Evolutionary conservation across 306 rosid genomes (phyloP).

Genomic region (Casuarina equisetifolia): DNA sequence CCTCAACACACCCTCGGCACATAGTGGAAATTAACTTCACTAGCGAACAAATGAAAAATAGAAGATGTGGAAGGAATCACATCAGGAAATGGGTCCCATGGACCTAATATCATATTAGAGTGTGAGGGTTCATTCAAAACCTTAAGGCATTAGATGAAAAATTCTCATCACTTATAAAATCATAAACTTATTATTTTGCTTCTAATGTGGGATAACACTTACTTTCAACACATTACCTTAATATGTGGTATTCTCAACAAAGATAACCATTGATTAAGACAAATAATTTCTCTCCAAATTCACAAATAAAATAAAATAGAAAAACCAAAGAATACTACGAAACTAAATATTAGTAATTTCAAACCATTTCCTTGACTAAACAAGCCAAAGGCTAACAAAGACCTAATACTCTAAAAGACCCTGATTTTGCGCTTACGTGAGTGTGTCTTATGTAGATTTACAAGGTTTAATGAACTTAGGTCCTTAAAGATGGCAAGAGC

Average conservation of each 20-base stretch:
- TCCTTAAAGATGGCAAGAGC: slow-evolving; percentile 79
- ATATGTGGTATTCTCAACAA: not conserved
- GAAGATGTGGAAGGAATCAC: too few relatives aligned
- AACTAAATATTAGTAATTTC: not conserved
- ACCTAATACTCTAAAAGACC: not conserved
- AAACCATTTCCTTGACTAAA: slow-evolving; percentile 2
- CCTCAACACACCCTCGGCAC: too few relatives aligned
- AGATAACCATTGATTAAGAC: not conserved
- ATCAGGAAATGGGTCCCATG: too few relatives aligned
- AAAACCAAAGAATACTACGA: not conserved
- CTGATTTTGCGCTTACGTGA: not conserved
- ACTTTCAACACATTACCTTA: not conserved
- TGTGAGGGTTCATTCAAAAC: too few relatives aligned
- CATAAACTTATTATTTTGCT: too few relatives aligned
- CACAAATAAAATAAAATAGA: not conserved
- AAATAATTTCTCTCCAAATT: not conserved
- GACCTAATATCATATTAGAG: too few relatives aligned
- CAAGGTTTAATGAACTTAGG: slow-evolving; percentile 76
- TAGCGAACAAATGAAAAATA: too few relatives aligned
- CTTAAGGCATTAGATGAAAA: too few relatives aligned
- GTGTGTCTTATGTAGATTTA: not conserved
- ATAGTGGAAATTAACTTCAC: too few relatives aligned
- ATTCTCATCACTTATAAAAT: too few relatives aligned
- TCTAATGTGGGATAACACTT: too few relatives aligned
- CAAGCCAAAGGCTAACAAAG: slow-evolving; percentile 5